phyloP scores from a whole-genome alignment of 352 stramenopile genomes.

The Phytophthora tentaculata region DNA sequence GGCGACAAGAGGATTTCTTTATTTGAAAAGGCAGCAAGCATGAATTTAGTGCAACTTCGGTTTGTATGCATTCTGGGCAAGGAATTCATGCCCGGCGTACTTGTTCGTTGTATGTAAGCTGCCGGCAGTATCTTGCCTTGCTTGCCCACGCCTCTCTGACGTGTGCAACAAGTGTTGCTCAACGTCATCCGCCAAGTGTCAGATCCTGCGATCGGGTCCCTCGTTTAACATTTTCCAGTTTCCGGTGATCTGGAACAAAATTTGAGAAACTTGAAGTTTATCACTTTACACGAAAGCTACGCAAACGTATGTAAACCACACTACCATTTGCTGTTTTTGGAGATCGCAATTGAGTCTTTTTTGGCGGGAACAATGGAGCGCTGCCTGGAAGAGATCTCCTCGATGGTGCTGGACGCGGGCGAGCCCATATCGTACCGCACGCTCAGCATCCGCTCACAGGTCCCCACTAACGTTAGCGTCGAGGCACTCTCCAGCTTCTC shows the following conservation, averaged over 20 bases:
- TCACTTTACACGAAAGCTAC: no score
- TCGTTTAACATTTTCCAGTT: constrained; percentile 27
- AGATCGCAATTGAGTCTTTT: constrained; percentile 11
- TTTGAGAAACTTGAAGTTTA: no score
- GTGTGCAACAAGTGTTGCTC: no score
- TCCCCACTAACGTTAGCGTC: constrained; percentile 28
- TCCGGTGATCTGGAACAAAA: constrained; percentile 21
- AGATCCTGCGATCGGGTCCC: no score
- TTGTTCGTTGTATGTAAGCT: background rate
- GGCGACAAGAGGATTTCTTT: constrained; percentile 35
- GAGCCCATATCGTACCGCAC: constrained; percentile 65
- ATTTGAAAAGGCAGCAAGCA: constrained; percentile 45
- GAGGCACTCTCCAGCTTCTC: constrained; percentile 52
- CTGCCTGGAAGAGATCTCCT: constrained; percentile 63
- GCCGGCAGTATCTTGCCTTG: no score
- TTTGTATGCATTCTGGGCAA: background rate
- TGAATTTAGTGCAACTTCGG: constrained; percentile 19
- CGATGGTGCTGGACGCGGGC: constrained; percentile 58
- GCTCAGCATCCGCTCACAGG: constrained; percentile 46
- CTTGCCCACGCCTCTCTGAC: no score
- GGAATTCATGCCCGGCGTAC: background rate
- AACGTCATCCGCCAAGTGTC: no score
- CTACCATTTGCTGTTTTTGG: background rate
- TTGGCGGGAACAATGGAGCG: constrained; percentile 39
- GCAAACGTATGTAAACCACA: background rate